A percentile compares a stretch with the other conserved stretches of the same genome.
Evolutionary conservation across 73 alveolate genomes (phyloP).

Genomic region (Effrenium voratum): DNA sequence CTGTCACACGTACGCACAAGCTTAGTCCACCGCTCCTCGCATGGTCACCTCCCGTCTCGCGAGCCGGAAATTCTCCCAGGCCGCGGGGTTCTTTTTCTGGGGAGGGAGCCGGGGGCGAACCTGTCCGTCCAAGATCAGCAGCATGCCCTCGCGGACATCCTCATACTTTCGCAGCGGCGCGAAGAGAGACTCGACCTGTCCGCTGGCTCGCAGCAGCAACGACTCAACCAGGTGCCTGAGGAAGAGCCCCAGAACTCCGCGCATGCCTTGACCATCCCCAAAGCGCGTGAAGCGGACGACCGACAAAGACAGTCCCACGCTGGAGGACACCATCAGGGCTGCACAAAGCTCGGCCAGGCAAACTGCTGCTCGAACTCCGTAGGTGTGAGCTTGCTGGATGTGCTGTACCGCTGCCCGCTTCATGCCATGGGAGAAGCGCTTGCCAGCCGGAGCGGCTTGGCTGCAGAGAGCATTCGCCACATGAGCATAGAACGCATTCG

Average conservation of each 20-base stretch:
- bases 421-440: slow-evolving; percentile 72
- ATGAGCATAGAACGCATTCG: slow-evolving; percentile 83
- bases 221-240: slow-evolving; percentile 83
- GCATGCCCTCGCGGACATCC: slow-evolving; percentile 89
- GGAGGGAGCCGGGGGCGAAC: slow-evolving; percentile 78
- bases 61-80: slow-evolving; percentile 79
- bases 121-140: slow-evolving; percentile 77
- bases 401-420: slow-evolving; percentile 92
- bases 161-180: slow-evolving; percentile 71
- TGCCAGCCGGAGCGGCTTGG: slow-evolving; percentile 86
- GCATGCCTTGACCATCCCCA: slow-evolving; percentile 81
- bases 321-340: slow-evolving; percentile 49
- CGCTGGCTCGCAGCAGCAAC: slow-evolving; percentile 63
- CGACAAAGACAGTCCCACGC: slow-evolving; percentile 54
- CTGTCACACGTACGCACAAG: too few species aligned
- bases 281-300: slow-evolving; percentile 79
- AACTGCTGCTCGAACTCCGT: slow-evolving; percentile 82
- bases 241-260: slow-evolving; percentile 59
- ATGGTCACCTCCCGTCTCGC: slow-evolving; percentile 90
- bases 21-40: too few species aligned
- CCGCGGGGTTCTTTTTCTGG: slow-evolving; percentile 13
- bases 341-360: slow-evolving; percentile 90
- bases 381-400: slow-evolving; percentile 92
- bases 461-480: slow-evolving; percentile 72
- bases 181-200: slow-evolving; percentile 46